These are phyloP conservation scores for Mimosa pudica DNA, from an alignment of 306 rosid species.

Conservation along the genomic window DNA sequence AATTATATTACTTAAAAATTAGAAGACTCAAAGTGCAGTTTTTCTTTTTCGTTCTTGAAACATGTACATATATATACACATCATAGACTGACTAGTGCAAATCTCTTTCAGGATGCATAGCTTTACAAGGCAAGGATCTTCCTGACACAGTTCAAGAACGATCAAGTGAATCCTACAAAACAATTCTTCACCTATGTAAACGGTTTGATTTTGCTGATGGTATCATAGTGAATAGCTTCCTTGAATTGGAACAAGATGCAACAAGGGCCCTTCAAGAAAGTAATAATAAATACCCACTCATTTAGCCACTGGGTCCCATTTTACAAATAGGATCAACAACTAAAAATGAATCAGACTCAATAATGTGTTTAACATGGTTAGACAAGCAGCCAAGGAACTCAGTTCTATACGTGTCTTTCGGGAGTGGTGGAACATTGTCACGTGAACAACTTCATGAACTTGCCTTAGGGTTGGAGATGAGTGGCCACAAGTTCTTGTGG, in stretches of 20 bases:
- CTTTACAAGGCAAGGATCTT: neutral
- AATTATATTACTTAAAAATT: too few species aligned
- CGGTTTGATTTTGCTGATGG: slow-evolving; percentile 30
- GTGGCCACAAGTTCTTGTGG: neutral
- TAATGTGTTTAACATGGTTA: neutral
- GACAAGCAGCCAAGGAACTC: neutral
- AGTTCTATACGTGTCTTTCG: neutral
- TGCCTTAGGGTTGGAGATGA: neutral
- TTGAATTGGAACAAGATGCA: slow-evolving; percentile 9
- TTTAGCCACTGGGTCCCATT: neutral
- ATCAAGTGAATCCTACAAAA: neutral
- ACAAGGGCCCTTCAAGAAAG: neutral
- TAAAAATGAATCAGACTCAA: too few species aligned
- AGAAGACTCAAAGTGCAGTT: too few species aligned
- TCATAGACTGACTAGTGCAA: too few species aligned
- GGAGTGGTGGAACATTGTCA: neutral
- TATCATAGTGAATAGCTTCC: slow-evolving; percentile 30
- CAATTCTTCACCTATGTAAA: neutral
- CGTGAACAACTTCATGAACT: neutral
- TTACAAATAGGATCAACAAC: neutral
- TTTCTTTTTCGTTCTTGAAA: too few species aligned
- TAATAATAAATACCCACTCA: neutral
- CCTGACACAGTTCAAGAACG: neutral
- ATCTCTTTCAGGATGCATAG: neutral
- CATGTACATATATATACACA: too few species aligned